Conservation (phyloP, 2,329 filamentous ascomycete species). For the Pyrenochaeta sp. region DNA sequence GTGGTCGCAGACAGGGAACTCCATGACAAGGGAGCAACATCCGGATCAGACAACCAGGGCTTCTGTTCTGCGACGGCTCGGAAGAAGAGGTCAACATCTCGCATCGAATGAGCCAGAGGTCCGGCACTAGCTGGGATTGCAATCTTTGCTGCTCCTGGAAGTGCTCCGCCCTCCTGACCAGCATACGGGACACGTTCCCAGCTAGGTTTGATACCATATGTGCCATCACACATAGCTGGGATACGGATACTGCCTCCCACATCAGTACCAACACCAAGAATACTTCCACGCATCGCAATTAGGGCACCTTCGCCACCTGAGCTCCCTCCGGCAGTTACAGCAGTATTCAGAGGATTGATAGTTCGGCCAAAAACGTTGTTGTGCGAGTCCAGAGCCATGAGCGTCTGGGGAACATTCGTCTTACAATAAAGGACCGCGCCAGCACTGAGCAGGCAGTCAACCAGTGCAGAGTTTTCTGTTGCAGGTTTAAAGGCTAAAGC, state of each 20-base stretch:
- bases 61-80: slow-evolving; percentile 60
- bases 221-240: slow-evolving; percentile 58
- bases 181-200: slow-evolving; percentile 60
- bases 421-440: slow-evolving; percentile 62
- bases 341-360: slow-evolving; percentile 57
- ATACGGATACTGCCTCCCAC: slow-evolving; percentile 63
- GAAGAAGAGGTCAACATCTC: slow-evolving; percentile 63
- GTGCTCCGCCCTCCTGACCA: slow-evolving; percentile 57
- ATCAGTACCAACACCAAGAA: slow-evolving; percentile 62
- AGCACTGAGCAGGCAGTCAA: slow-evolving; percentile 52
- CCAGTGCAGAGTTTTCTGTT: slow-evolving; percentile 49
- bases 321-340: slow-evolving; percentile 60
- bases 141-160: slow-evolving; percentile 57
- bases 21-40: slow-evolving; percentile 53
- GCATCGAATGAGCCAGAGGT: slow-evolving; percentile 56
- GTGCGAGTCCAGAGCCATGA: slow-evolving; percentile 61
- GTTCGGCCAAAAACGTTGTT: slow-evolving; percentile 59
- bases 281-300: slow-evolving; percentile 56
- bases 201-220: slow-evolving; percentile 57
- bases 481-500: slow-evolving; percentile 53
- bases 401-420: slow-evolving; percentile 63
- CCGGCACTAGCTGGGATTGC: slow-evolving; percentile 54
- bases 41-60: slow-evolving; percentile 59
- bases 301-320: slow-evolving; percentile 63
- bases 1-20: slow-evolving; percentile 22